These are phyloP conservation scores for Gelatoporia subvermispora DNA, from an alignment of 768 basidiomycete genomes.

Conservation along the genomic window DNA sequence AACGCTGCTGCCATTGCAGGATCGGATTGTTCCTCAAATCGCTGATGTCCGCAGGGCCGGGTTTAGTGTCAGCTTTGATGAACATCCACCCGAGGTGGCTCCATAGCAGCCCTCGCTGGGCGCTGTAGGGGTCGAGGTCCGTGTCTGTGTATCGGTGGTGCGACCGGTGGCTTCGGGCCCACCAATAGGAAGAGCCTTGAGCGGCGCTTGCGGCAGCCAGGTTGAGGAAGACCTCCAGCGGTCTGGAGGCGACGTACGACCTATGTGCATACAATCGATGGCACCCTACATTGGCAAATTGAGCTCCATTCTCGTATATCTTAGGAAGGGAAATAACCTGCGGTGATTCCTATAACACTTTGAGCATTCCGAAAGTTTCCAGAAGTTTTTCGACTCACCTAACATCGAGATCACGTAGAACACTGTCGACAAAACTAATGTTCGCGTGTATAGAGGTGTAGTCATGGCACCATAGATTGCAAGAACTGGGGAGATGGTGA, in stretches of 20 bases:
- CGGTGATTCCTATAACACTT: conserved; percentile 16
- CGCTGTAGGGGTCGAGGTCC: conserved; percentile 53
- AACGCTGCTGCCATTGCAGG: conserved; percentile 49
- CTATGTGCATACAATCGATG: conserved; percentile 55
- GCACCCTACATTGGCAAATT: conserved; percentile 33
- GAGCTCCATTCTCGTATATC: background rate
- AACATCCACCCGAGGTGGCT: conserved; percentile 52
- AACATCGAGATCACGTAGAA: conserved; percentile 54
- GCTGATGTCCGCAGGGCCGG: conserved; percentile 45
- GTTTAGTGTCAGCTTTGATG: conserved; percentile 41
- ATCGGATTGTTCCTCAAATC: conserved; percentile 43
- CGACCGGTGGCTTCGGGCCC: conserved; percentile 50
- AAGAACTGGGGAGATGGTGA: conserved; percentile 67
- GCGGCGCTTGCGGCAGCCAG: conserved; percentile 45
- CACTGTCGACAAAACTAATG: conserved; percentile 51
- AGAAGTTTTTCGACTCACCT: background rate
- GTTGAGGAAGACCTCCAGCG: conserved; percentile 43
- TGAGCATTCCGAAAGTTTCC: background rate
- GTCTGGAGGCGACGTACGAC: conserved; percentile 44
- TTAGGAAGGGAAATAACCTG: conserved; percentile 4
- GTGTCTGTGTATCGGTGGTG: conserved; percentile 53
- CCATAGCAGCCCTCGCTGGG: conserved; percentile 46
- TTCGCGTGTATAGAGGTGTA: conserved; percentile 44
- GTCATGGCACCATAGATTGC: conserved; percentile 63
- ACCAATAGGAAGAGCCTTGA: conserved; percentile 54